Percentiles rank a stretch among this genome's conserved stretches.
phyloP scores from a whole-genome alignment of 1,284 basidiomycete genomes.

The Ceratobasidium papillatum region DNA sequence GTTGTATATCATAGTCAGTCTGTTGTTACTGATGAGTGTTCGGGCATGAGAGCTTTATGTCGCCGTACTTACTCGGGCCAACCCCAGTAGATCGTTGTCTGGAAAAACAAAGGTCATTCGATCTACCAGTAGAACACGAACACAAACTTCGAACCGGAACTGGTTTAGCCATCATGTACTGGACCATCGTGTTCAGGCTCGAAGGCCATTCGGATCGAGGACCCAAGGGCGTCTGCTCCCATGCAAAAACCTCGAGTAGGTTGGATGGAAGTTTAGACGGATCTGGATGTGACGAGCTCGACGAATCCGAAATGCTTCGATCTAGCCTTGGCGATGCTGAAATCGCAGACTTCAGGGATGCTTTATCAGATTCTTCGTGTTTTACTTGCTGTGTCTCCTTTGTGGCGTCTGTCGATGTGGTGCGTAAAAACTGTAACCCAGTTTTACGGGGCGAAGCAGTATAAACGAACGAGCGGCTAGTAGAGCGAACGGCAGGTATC shows the following conservation, averaged over 20 bases:
- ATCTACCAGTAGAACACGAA: too few relatives aligned
- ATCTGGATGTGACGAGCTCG: neutral
- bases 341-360: neutral
- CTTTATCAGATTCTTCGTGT: neutral
- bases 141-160: slow-evolving; percentile 14
- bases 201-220: slow-evolving; percentile 35
- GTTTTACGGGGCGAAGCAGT: neutral
- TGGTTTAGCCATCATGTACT: slow-evolving; percentile 30
- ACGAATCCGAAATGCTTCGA: neutral
- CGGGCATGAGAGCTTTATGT: neutral
- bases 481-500: neutral
- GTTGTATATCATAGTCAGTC: slow-evolving; percentile 42
- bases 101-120: neutral
- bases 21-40: neutral
- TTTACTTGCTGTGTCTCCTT: too few relatives aligned
- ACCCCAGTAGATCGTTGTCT: slow-evolving; percentile 23
- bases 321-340: neutral
- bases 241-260: slow-evolving; percentile 24
- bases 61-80: slow-evolving; percentile 16
- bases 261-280: neutral
- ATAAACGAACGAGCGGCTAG: neutral
- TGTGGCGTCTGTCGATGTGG: too few relatives aligned
- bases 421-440: neutral
- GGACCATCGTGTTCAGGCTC: slow-evolving; percentile 37
- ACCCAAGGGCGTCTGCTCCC: slow-evolving; percentile 34